Base-by-base conservation (phyloP, 179 eudicot genomes). In the Patellifolia procumbens region DNA sequence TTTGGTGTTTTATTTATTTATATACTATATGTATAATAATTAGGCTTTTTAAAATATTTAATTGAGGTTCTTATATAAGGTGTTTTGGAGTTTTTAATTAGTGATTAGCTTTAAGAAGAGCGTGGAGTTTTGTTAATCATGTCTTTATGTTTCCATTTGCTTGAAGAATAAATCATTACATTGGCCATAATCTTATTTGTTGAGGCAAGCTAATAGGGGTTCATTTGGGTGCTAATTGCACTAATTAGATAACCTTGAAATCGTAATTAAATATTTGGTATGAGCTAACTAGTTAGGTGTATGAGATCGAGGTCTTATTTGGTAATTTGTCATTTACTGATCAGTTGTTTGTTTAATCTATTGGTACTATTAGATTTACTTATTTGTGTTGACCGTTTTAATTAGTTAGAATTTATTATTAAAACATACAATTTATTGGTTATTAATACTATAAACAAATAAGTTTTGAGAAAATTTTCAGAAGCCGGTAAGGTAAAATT, bases 61-160 rank as follows among this genome's bases (percentile, higher is more conserved):
- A 5, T 39, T 39, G 8, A 39, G 43, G 43, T 39, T 74, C 48
- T 13, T 10, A 3, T 5, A 48, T 39, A 7, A n/a, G 43, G 34
- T 24, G 7, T 28, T 28, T 67, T 42, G 52, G n/a, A 39, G 69
- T 48, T 61, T 59, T 69, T 17, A 31, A 49, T 45, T 48, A 70
- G 46, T 49, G 60, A 59, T 28, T 0, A 60, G 19, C 32, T 70
- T 51, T 75, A 16, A 20, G 42, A 58, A 73, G 78, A 74, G 79
- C 75, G 79, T 75, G 79, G 75, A 60, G 58, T 53, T 69, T 51
- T 20, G 58, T 61, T 75, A 80, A 80, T 80, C 72, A 70, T 69
- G 58, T 31, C 26, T 60, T 71, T 55, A 9, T 3, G 8, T 39
- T 39, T 68, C 43, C 17, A 68, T 68, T 68, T 13, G 32, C 53